These are phyloP conservation scores for Cercospora citrullina DNA, from an alignment of 2,329 filamentous ascomycete species.

Conservation along the genomic window DNA sequence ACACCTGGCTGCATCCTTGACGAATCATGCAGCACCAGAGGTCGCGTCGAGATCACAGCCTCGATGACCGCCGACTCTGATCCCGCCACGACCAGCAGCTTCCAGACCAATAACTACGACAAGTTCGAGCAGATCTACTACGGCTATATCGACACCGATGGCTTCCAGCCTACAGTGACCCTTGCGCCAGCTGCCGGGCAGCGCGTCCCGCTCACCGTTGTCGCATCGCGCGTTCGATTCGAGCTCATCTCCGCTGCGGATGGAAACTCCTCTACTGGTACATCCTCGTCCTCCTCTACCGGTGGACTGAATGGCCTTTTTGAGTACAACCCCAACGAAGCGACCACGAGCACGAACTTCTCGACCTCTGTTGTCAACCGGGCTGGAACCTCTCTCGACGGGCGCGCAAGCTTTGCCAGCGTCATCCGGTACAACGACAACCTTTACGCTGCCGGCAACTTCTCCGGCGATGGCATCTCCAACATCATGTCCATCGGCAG, in stretches of 20 bases:
- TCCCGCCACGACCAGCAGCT: conserved; percentile 64
- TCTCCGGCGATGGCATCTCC: conserved; percentile 64
- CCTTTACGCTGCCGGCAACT: conserved; percentile 81
- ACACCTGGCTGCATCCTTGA: conserved; percentile 89
- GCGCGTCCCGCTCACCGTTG: conserved; percentile 67
- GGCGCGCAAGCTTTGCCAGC: conserved; percentile 67
- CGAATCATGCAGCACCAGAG: conserved; percentile 71
- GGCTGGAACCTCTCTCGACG: conserved; percentile 69
- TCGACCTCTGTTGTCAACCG: conserved; percentile 72
- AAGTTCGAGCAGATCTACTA: conserved; percentile 94
- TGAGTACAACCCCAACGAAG: conserved; percentile 73
- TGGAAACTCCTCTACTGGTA: conserved; percentile 44
- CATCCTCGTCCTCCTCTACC: conserved; percentile 54
- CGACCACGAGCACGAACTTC: conserved; percentile 62
- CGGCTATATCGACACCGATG: conserved; percentile 76
- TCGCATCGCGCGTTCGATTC: conserved; percentile 87
- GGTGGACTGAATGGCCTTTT: conserved; percentile 86
- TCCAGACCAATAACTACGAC: conserved; percentile 92
- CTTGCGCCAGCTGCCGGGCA: conserved; percentile 69
- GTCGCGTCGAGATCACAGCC: conserved; percentile 78
- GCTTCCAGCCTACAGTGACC: conserved; percentile 79
- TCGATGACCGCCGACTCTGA: conserved; percentile 56
- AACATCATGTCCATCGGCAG: conserved; percentile 74
- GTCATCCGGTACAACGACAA: conserved; percentile 59
- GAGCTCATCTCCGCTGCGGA: conserved; percentile 70